Evolutionary conservation across 331 rosid species (phyloP).

Genomic region (Quercus tomentella): DNA sequence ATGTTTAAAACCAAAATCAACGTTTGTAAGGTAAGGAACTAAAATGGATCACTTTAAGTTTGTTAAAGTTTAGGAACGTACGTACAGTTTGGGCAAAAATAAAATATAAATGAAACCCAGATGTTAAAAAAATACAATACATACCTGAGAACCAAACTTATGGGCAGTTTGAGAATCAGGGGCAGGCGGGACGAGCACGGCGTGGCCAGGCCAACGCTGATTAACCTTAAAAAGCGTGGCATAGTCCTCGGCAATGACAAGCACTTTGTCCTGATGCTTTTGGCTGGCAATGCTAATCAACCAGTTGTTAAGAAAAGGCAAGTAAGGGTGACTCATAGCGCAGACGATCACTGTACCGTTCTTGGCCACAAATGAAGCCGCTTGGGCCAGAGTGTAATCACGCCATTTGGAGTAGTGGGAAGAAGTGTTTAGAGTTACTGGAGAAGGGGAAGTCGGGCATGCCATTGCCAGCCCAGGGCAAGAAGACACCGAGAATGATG

Average conservation of each 20-base stretch:
- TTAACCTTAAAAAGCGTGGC: conserved; percentile 74
- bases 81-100: too few species aligned
- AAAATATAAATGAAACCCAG: background rate
- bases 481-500: conserved; percentile 58
- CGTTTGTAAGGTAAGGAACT: too few species aligned
- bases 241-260: conserved; percentile 94
- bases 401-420: conserved; percentile 10
- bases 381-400: conserved; percentile 51
- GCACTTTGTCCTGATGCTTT: conserved; percentile 80
- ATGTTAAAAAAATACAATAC: background rate
- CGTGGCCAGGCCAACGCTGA: conserved; percentile 93
- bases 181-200: conserved; percentile 87
- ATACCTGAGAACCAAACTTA: conserved; percentile 90
- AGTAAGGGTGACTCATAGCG: conserved; percentile 86
- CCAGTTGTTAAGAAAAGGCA: conserved; percentile 92
- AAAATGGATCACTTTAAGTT: too few species aligned
- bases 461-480: conserved; percentile 46
- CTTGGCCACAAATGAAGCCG: conserved; percentile 66
- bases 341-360: conserved; percentile 89
- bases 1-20: too few species aligned
- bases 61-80: too few species aligned
- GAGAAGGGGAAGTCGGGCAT: conserved; percentile 52
- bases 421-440: conserved; percentile 15
- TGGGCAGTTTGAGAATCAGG: conserved; percentile 84
- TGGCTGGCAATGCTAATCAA: conserved; percentile 70